Evolutionary conservation across 148 eudicot genomes (phyloP), one percentile per base, ranked within the genome.

Genomic region (Vaccinium corymbosum): DNA sequence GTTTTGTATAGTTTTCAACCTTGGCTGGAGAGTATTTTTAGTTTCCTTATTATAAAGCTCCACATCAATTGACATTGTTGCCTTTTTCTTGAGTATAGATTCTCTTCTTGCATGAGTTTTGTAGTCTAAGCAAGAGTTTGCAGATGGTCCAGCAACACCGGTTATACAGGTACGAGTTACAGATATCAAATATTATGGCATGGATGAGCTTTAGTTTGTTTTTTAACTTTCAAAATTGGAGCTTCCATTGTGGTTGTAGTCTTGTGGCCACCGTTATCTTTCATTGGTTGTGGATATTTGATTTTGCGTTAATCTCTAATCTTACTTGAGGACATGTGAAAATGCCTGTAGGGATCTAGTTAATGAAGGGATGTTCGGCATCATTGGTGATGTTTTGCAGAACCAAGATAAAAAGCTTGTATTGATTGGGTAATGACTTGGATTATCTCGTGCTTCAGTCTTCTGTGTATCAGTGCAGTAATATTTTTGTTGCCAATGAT

Each of bases 81-180:
- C 68, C 15, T 14, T 75, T 81, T 78, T 25, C 29, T 32, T 83
- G 83, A 52, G 70, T 75, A 32, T 78, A 97, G 99, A 97, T 95
- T 74, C 86, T 77, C 62, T 97, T 97, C 90, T 85, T 97, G 96
- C 94, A 90, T 12, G 99, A 97, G 89, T 97, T 95, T 85, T 97
- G 97, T 86, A 89, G 91, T 73, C 85, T 94, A 87, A 95, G 98
- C 89, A 97, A 95, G 93, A 95, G 98, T 86, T 88, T 97, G 87
- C 99, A 94, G 89, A 89, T 92, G 96, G 98, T 90, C 71, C 98
- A 97, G 85, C 99, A 95, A 86, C 93, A 86, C 78, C 94, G 96
- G 81, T 89, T 97, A 74, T 95, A 89, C 86, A 92, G 98, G 99
- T 97, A 90, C 72, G 90, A n/a, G 61, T 57, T 6, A 3, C 22